Percentiles rank a stretch among this genome's conserved stretches.
These are phyloP conservation scores for Trichoderma koningiopsis DNA, from an alignment of 2,329 filamentous ascomycete species.

Conservation along the genomic window DNA sequence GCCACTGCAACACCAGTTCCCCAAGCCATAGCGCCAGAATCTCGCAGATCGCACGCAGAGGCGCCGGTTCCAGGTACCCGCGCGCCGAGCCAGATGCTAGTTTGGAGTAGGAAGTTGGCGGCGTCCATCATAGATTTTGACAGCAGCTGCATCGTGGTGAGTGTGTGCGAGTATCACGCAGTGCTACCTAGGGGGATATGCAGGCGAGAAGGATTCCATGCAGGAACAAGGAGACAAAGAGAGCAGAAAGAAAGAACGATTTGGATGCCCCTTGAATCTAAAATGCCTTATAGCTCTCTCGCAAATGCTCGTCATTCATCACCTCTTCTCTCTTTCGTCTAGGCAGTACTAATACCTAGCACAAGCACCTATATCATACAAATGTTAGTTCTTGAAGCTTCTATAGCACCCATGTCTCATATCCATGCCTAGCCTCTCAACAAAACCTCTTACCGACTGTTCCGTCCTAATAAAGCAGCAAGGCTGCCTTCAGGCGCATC, in stretches of 20 bases:
- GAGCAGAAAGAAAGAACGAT: background rate
- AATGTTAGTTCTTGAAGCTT: background rate
- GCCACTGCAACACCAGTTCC: conserved; percentile 4
- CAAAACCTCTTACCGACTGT: conserved; percentile 1
- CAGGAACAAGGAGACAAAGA: background rate
- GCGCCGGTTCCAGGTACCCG: background rate
- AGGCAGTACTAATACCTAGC: background rate
- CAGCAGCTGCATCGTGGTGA: background rate
- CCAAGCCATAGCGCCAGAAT: background rate
- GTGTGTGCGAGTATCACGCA: background rate
- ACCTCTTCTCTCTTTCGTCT: background rate
- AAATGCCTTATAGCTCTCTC: background rate
- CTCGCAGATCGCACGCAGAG: background rate
- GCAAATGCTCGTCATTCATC: background rate
- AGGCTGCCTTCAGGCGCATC: background rate
- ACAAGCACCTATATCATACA: background rate
- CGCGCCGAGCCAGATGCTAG: background rate
- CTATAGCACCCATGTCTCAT: background rate
- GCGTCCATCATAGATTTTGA: background rate
- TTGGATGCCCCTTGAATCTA: background rate
- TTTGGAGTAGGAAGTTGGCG: background rate
- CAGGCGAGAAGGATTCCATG: background rate
- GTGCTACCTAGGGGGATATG: background rate
- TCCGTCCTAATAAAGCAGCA: background rate
- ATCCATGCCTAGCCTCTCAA: background rate